Base-by-base conservation (phyloP, 192 early-diverging fungal species). In the Thoreauomyces humboldtii region DNA sequence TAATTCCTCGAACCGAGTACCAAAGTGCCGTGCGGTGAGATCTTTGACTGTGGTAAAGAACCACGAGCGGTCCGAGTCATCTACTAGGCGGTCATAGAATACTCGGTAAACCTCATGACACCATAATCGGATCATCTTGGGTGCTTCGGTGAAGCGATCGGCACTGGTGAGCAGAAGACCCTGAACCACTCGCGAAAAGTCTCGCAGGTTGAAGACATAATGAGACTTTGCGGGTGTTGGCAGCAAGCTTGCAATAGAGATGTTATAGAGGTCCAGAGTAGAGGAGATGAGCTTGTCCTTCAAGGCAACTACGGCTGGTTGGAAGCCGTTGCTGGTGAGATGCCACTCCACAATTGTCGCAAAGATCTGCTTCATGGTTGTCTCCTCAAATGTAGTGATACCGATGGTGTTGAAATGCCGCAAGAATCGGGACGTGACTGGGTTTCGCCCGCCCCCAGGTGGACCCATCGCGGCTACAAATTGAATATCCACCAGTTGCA, bases 391-490 rank as follows among this genome's bases (percentile, higher is more conserved):
- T 29, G 70, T 78, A 24, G 78, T 77, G 36, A 85, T 78, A 15
- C 71, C 74, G 41, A 85, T 63, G 12, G 76, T 77, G 53, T 81
- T 85, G 61, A 85, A 82, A 54, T 85, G 81, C 33, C 83, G 50
- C 59, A 85, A 54, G 61, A 85, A 79, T 25, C 83, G 63, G 28
- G 73, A 69, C 7, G 83, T 85, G 17, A 85, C 73, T 6, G 79
- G 74, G 58, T 85, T 85, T 4, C 83, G 54, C 5, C 83, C 83
- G 34, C 83, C 83, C 15, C 83, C 83, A 4, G 83, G 83, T 12
- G 83, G 83, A 21, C 80, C 83, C 76, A 82, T 82, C 2, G 83
- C 83, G 0, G 76, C 51, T n/a, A 85, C 74, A 65, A 85, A 77
- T 51, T 81, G 79, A 47, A 85, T 82, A 37, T 85, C 83, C 15